These are phyloP conservation scores for Candida piceae DNA, from an alignment of 805 yeast genomes.

Conservation along the genomic window DNA sequence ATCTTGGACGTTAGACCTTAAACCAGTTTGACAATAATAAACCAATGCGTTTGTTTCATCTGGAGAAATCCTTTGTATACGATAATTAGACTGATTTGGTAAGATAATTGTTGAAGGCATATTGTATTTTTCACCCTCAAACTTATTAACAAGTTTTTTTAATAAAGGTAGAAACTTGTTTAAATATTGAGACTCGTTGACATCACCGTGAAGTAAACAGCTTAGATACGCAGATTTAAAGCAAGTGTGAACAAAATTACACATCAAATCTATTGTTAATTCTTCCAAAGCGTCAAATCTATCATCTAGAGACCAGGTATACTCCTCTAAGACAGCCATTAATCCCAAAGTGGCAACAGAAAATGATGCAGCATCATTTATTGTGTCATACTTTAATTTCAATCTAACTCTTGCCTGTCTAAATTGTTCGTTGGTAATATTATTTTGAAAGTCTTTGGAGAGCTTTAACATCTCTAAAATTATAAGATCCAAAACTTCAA, in stretches of 20 bases:
- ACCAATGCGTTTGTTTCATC: slow-evolving; percentile 52
- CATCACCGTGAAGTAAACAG: slow-evolving; percentile 50
- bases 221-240: slow-evolving; percentile 30
- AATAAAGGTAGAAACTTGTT: slow-evolving; percentile 9
- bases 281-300: slow-evolving; percentile 53
- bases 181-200: slow-evolving; percentile 9
- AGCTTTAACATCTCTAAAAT: slow-evolving; percentile 28
- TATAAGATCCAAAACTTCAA: slow-evolving; percentile 30
- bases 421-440: slow-evolving; percentile 32
- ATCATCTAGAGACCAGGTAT: slow-evolving; percentile 49
- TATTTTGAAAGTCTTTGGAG: slow-evolving; percentile 4
- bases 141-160: slow-evolving; percentile 6
- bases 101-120: slow-evolving; percentile 37
- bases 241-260: slow-evolving; percentile 26
- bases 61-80: slow-evolving; percentile 31
- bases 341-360: slow-evolving; percentile 46
- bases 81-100: slow-evolving; percentile 32
- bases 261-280: slow-evolving; percentile 34
- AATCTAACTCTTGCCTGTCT: slow-evolving; percentile 43
- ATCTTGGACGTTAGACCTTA: slow-evolving; percentile 30
- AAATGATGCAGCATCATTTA: slow-evolving; percentile 41
- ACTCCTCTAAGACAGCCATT: slow-evolving; percentile 49
- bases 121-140: slow-evolving; percentile 8
- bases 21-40: slow-evolving; percentile 55
- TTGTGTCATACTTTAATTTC: slow-evolving; percentile 41